phyloP scores from a whole-genome alignment of 345 rosid species.

The Citrus sinensis region DNA sequence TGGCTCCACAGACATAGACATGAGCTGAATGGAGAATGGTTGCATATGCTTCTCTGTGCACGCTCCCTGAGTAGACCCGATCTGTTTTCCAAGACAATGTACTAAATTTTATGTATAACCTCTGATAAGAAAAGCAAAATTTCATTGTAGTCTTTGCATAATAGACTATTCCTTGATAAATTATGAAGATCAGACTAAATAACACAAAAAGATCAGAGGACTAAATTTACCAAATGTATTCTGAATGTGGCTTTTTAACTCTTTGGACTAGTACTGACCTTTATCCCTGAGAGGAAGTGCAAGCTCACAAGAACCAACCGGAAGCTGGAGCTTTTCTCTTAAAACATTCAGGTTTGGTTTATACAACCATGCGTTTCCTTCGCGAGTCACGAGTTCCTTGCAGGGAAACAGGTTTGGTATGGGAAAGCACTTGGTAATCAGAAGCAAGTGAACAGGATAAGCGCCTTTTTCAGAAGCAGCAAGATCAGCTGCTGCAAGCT shows the following conservation, averaged over 20 bases:
- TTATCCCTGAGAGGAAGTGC: constrained; percentile 72
- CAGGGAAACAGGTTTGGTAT: constrained; percentile 79
- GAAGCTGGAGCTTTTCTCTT: constrained; percentile 76
- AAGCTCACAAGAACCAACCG: constrained; percentile 92
- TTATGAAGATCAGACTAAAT: neutral
- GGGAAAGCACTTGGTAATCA: constrained; percentile 69
- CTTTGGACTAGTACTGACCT: constrained; percentile 36
- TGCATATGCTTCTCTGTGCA: constrained; percentile 81
- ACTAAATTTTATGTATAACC: neutral
- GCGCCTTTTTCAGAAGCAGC: constrained; percentile 70
- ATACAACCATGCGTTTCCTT: constrained; percentile 70
- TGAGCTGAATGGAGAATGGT: constrained; percentile 94
- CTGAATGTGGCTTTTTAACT: neutral
- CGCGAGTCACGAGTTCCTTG: constrained; percentile 59
- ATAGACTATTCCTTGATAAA: neutral
- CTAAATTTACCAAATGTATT: neutral
- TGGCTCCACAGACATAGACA: constrained; percentile 89
- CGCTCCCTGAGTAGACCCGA: constrained; percentile 49
- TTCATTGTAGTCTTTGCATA: neutral
- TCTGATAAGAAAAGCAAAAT: neutral
- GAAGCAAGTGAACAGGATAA: constrained; percentile 65
- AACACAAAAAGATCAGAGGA: neutral
- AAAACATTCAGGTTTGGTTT: constrained; percentile 58
- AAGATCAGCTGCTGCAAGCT: constrained; percentile 75
- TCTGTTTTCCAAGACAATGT: constrained; percentile 32